These are phyloP conservation scores for Canavalia ensiformis DNA, from an alignment of 306 rosid genomes.

Conservation along the genomic window DNA sequence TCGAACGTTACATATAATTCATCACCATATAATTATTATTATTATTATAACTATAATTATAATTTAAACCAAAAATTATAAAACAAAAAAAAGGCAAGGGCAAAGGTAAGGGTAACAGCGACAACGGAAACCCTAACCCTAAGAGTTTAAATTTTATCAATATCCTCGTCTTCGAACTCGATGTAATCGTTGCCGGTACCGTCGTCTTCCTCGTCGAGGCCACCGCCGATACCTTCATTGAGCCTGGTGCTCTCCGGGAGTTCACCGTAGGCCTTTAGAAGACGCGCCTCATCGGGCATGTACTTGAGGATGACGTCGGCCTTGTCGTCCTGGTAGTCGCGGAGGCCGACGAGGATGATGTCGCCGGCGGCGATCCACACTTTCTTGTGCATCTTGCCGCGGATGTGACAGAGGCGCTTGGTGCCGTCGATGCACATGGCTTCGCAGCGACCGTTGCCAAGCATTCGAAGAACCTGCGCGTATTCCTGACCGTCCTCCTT, in stretches of 20 bases:
- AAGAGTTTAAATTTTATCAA: conserved; percentile 51
- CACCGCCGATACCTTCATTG: conserved; percentile 55
- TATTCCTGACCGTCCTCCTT: conserved; percentile 61
- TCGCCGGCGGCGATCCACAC: conserved; percentile 65
- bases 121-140: background rate
- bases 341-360: conserved; percentile 57
- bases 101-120: background rate
- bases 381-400: conserved; percentile 67
- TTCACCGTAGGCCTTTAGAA: conserved; percentile 56
- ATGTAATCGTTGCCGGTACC: conserved; percentile 47
- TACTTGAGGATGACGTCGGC: conserved; percentile 61
- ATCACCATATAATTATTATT: background rate
- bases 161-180: conserved; percentile 63
- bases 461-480: conserved; percentile 54
- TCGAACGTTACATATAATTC: background rate
- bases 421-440: conserved; percentile 61
- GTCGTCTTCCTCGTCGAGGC: conserved; percentile 56
- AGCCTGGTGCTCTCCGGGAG: conserved; percentile 48
- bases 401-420: conserved; percentile 60
- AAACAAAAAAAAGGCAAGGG: background rate
- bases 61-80: background rate
- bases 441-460: conserved; percentile 57
- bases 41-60: background rate
- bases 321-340: conserved; percentile 60
- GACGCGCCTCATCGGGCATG: conserved; percentile 61